These are phyloP conservation scores for Herpetospermum pedunculosum DNA, from an alignment of 306 rosid genomes.

Conservation along the genomic window DNA sequence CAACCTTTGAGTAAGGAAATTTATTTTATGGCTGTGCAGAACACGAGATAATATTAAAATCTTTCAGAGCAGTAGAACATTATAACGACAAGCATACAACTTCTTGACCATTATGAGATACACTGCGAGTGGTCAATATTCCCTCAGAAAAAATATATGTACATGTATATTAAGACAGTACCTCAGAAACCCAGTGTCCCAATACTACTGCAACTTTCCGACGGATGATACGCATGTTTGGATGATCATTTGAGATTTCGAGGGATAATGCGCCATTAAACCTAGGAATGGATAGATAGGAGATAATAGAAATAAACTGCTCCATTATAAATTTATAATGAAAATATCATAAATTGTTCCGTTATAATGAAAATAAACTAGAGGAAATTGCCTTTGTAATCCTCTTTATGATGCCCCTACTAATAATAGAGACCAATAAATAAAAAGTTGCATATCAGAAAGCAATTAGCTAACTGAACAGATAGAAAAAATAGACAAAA, in stretches of 20 bases:
- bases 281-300: conserved; percentile 38
- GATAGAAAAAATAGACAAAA: not conserved
- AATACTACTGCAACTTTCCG: conserved; percentile 83
- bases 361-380: not conserved
- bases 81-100: not conserved
- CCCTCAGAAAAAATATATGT: not conserved
- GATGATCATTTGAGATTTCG: conserved; percentile 87
- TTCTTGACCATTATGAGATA: not conserved
- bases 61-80: not conserved
- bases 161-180: conserved; percentile 9
- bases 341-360: not conserved
- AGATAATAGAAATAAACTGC: not conserved
- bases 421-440: not conserved
- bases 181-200: conserved; percentile 99
- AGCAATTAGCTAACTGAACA: not conserved
- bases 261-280: conserved; percentile 83
- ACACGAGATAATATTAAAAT: too few relatives aligned
- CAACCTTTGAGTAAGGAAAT: too few relatives aligned
- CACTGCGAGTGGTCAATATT: not conserved
- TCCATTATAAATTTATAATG: not conserved
- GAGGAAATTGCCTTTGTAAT: not conserved
- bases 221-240: conserved; percentile 68
- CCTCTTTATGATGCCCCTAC: not conserved
- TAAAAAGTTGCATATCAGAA: not conserved
- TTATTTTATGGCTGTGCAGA: too few relatives aligned